Evolutionary conservation across 305 asterid species (phyloP), one percentile per base, ranked within the genome.

Genomic region (Plantago coronopus): DNA sequence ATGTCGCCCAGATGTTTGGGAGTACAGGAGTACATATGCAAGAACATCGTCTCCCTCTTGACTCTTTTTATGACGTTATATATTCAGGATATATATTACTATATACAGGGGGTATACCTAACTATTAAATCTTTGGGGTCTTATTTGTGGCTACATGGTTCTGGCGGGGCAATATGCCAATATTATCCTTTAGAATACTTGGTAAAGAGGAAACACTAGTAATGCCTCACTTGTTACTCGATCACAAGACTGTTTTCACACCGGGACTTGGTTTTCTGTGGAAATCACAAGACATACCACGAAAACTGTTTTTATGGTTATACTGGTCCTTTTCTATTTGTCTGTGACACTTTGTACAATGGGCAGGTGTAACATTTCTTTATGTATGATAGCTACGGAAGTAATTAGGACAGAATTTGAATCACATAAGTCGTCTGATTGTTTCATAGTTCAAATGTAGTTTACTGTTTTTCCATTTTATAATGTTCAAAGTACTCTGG

Each of bases 401-500:
- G 16, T 21, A 16, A 50, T 5, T 34, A 34, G 25, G 17, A 21
- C 11, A 22, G n/a, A 48, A 21, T 49, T 31, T 12, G n/a, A 23
- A 22, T 37, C 34, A 50, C 15, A 37, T 22, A 37, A 22, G 31
- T 40, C 47, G 37, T 45, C 53, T 47, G 54, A 42, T 60, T 47
- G 8, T 58, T 29, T 50, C 47, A 25, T 48, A 17, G 63, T 51
- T 53, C 54, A 51, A 29, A 18, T 66, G 48, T 59, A 31, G 48
- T 48, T 59, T 58, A 54, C 45, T 72, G 25, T 20, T 57, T 57
- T 48, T 5, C 40, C 61, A 14, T 10, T 59, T 61, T 61, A 56
- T 43, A 45, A 54, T 29, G 57, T 59, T 34, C n/a, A 34, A 59
- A 45, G 59, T 66, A 50, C 17, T 75, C 56, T 55, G 2, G 49